Evolutionary conservation across 1,139 yeast genomes (phyloP), one percentile per base, ranked within the genome.

Genomic region (Protomyces macrosporus): DNA sequence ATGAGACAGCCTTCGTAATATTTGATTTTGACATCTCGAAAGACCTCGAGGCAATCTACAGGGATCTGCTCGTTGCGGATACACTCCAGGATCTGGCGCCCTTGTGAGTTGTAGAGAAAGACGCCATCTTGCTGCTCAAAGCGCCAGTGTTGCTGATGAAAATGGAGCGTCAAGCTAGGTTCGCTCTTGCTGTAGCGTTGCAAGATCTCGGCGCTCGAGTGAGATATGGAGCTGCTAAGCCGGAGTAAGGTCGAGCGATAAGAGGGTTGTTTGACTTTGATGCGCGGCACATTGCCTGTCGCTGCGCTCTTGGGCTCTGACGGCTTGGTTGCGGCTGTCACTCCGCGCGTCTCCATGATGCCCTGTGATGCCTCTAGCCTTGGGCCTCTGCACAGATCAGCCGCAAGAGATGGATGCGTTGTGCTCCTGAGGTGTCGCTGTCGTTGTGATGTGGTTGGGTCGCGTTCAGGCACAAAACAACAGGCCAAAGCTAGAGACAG

Each of bases 111-210:
- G 45, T 64, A 65, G 14, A 58, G 53, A 54, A 65, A 65, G 7
- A 61, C 62, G 45, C 67, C 66, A 35, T 65, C 67, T 54, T 65
- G 67, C 33, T 65, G 67, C 42, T 64, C 67, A 55, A 65, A 65
- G 30, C 67, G 63, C 61, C 65, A 65, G 45, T 65, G 66, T 51
- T 55, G 55, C 36, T 54, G 53, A 50, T 65, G 61, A 45, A 65
- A 55, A 59, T 65, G 67, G 23, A 65, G 39, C 12, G 57, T 53
- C 50, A 65, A 37, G 23, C 63, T 56, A 14, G 67, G 66, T 12
- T 60, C 55, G 16, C 50, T 55, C 45, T 65, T 56, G 34, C 55
- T 55, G 55, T 60, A 64, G 16, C 65, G 59, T 42, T 59, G 61
- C 23, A 60, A 45, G 30, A 65, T 61, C 6, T 65, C 67, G 32